phyloP scores from a whole-genome alignment of 371 early-diverging fungal genomes.

The Circinella minor region DNA sequence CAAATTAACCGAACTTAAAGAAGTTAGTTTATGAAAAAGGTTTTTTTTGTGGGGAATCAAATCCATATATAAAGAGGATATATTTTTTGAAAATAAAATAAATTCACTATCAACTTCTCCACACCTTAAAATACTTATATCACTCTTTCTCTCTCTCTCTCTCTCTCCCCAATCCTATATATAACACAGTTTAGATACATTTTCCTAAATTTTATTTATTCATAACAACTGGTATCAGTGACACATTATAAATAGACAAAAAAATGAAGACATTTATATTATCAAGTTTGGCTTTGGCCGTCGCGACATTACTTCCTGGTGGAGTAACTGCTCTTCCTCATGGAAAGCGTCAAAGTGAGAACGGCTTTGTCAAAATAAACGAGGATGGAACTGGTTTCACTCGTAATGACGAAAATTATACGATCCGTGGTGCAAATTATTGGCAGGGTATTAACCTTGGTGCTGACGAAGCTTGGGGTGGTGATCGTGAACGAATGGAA shows the following conservation, averaged over 20 bases:
- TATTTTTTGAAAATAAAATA: too few relatives aligned
- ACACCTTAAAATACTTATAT: too few relatives aligned
- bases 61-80: too few relatives aligned
- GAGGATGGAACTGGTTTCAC: conserved; percentile 29
- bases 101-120: too few relatives aligned
- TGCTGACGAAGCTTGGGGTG: conserved; percentile 36
- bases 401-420: conserved; percentile 33
- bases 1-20: too few relatives aligned
- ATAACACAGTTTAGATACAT: not conserved
- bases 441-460: conserved; percentile 78
- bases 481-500: conserved; percentile 54
- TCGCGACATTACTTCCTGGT: not conserved
- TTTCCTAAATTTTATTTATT: not conserved
- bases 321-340: not conserved
- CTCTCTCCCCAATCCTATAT: not conserved
- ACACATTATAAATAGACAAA: not conserved
- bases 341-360: not conserved
- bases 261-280: conserved; percentile 4
- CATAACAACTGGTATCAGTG: not conserved
- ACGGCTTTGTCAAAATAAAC: conserved; percentile 29
- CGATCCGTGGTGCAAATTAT: conserved; percentile 65
- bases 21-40: too few relatives aligned
- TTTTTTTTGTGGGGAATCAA: too few relatives aligned
- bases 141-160: too few relatives aligned
- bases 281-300: not conserved